phyloP scores from a whole-genome alignment of 176 grass and related monocot species.

The Bolboschoenus planiculmis region DNA sequence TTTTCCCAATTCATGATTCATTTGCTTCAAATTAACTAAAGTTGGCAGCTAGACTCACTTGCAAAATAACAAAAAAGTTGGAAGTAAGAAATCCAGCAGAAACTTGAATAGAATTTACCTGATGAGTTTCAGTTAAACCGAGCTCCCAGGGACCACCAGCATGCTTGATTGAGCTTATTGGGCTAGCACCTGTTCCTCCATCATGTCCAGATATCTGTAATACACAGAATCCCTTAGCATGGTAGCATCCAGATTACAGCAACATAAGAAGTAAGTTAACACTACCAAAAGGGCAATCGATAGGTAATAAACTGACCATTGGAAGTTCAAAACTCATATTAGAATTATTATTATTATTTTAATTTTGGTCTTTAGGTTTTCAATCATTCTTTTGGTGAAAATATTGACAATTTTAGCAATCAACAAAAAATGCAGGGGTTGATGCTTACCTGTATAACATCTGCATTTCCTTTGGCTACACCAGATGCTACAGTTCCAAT shows the following conservation, averaged over 20 bases:
- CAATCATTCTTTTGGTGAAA: not conserved
- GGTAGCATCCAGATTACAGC: not conserved
- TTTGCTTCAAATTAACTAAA: not conserved
- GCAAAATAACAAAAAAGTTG: not conserved
- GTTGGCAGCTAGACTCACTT: not conserved
- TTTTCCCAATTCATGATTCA: not conserved
- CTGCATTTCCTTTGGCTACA: constrained; percentile 94
- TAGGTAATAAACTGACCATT: not conserved
- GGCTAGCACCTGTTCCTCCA: constrained; percentile 97
- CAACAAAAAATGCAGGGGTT: not conserved
- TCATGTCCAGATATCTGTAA: constrained; percentile 98
- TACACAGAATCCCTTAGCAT: constrained; percentile 21
- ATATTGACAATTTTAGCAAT: not conserved
- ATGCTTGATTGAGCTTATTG: constrained; percentile 98
- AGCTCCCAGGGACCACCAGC: constrained; percentile 99
- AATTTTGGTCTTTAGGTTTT: not conserved
- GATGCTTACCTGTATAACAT: constrained; percentile 82
- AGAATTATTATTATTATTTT: not conserved
- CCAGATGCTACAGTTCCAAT: constrained; percentile 99
- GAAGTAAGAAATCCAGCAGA: constrained; percentile 26
- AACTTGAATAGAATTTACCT: constrained; percentile 51
- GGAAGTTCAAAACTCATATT: not conserved
- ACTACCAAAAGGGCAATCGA: not conserved
- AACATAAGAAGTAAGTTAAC: not conserved
- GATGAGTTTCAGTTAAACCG: constrained; percentile 97